phyloP scores from a whole-genome alignment of 148 eudicot genomes.

The Cornus suecica region DNA sequence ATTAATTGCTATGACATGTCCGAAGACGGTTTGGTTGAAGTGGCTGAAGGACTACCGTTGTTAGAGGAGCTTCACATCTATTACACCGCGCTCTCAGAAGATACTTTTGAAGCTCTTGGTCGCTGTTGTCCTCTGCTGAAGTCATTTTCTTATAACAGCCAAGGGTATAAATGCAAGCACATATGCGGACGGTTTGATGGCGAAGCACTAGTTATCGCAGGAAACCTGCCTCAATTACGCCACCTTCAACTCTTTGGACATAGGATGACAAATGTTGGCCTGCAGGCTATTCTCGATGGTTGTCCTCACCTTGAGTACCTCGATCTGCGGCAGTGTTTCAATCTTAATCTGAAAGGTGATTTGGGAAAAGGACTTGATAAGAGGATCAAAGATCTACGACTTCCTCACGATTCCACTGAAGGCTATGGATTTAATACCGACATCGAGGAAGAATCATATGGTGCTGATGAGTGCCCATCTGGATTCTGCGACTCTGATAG shows the following conservation, averaged over 20 bases:
- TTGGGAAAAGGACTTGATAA: conserved; percentile 39
- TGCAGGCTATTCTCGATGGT: conserved; percentile 46
- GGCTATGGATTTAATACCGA: conserved; percentile 42
- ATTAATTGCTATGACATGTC: conserved; percentile 39
- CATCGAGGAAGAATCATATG: conserved; percentile 12
- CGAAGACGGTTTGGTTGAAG: conserved; percentile 40
- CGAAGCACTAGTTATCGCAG: conserved; percentile 51
- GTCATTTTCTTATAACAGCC: conserved; percentile 45
- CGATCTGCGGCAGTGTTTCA: conserved; percentile 56
- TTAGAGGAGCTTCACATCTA: conserved; percentile 64
- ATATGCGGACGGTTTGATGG: conserved; percentile 27
- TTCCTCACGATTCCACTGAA: conserved; percentile 44
- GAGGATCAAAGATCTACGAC: conserved; percentile 39
- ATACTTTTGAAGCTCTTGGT: conserved; percentile 34
- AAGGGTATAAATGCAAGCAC: conserved; percentile 25
- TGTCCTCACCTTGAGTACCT: conserved; percentile 60
- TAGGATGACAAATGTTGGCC: conserved; percentile 49
- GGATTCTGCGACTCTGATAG: conserved; percentile 29
- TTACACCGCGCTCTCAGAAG: conserved; percentile 20
- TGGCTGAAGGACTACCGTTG: conserved; percentile 37
- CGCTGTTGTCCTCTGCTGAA: conserved; percentile 47
- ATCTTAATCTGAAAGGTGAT: conserved; percentile 35
- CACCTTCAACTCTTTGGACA: conserved; percentile 63
- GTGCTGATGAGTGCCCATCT: conserved; percentile 19
- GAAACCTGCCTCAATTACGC: conserved; percentile 44